Evolutionary conservation across 805 yeast genomes (phyloP).

Genomic region (Jamesozyma hellenica): DNA sequence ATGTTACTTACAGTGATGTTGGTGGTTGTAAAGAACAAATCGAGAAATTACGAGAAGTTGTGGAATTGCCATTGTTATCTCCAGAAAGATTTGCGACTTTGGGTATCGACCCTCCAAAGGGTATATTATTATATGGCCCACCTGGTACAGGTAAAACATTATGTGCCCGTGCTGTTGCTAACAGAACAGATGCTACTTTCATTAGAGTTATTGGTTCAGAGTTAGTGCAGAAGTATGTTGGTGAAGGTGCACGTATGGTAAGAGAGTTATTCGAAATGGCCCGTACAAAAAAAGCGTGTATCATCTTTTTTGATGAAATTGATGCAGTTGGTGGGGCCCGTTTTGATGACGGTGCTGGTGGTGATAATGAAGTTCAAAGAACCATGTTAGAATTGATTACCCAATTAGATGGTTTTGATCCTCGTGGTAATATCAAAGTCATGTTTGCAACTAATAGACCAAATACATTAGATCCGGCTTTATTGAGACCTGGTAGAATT

Average conservation of each 20-base stretch:
- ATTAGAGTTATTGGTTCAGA: constrained; percentile 98
- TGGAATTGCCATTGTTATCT: constrained; percentile 82
- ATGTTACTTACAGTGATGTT: constrained; percentile 94
- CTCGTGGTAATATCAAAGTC: constrained; percentile 96
- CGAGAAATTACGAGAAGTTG: constrained; percentile 92
- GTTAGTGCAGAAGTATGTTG: constrained; percentile 95
- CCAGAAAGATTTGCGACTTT: constrained; percentile 95
- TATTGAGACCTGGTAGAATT: constrained; percentile 96
- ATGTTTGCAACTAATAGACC: constrained; percentile 99
- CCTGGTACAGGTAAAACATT: constrained; percentile 98
- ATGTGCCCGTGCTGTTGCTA: constrained; percentile 98
- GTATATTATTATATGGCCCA: constrained; percentile 91
- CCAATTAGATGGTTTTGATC: constrained; percentile 96
- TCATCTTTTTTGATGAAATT: constrained; percentile 94
- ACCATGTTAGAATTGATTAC: constrained; percentile 97
- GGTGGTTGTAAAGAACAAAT: constrained; percentile 99
- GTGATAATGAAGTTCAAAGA: constrained; percentile 97
- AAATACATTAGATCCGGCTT: constrained; percentile 94
- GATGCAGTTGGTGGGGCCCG: constrained; percentile 99
- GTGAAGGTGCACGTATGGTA: constrained; percentile 99
- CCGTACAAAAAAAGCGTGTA: constrained; percentile 94
- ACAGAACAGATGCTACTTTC: constrained; percentile 97
- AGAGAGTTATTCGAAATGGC: constrained; percentile 99
- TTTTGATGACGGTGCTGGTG: constrained; percentile 98
- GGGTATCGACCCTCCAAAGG: constrained; percentile 99